phyloP scores from a whole-genome alignment of 306 rosid species.

The Vigna mungo region DNA sequence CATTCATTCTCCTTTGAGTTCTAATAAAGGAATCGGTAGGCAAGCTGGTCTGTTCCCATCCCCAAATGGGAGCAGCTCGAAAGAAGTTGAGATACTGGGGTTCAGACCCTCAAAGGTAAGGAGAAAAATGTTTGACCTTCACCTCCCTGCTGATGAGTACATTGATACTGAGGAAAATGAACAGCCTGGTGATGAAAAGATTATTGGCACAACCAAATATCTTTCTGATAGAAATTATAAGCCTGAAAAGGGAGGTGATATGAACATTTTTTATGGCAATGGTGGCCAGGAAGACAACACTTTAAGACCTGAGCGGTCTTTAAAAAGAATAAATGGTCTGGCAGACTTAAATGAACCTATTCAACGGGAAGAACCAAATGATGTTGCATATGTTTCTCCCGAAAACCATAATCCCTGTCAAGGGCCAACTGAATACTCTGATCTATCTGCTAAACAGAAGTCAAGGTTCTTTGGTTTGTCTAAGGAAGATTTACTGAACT shows the following conservation, averaged over 20 bases:
- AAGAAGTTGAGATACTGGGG: slow-evolving; percentile 73
- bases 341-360: slow-evolving; percentile 89
- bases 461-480: slow-evolving; percentile 56
- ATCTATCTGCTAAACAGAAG: slow-evolving; percentile 56
- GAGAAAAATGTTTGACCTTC: slow-evolving; percentile 87
- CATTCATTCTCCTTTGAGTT: slow-evolving; percentile 64
- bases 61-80: slow-evolving; percentile 71
- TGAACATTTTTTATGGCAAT: slow-evolving; percentile 48
- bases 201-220: slow-evolving; percentile 45
- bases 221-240: slow-evolving; percentile 52
- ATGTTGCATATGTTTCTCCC: slow-evolving; percentile 50
- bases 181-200: slow-evolving; percentile 61
- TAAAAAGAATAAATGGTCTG: slow-evolving; percentile 63
- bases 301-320: slow-evolving; percentile 56
- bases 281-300: slow-evolving; percentile 57
- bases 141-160: slow-evolving; percentile 92
- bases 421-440: slow-evolving; percentile 55
- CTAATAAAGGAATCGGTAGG: slow-evolving; percentile 55
- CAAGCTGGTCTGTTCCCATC: slow-evolving; percentile 60
- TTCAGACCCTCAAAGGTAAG: slow-evolving; percentile 79
- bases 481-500: slow-evolving; percentile 54
- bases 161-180: slow-evolving; percentile 86
- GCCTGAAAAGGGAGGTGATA: slow-evolving; percentile 46
- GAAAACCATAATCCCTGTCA: slow-evolving; percentile 48
- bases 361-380: slow-evolving; percentile 72